A percentile compares a stretch with the other conserved stretches of the same genome.
Evolutionary conservation across 768 basidiomycete species (phyloP).

Genomic region (Mycena haematopus): DNA sequence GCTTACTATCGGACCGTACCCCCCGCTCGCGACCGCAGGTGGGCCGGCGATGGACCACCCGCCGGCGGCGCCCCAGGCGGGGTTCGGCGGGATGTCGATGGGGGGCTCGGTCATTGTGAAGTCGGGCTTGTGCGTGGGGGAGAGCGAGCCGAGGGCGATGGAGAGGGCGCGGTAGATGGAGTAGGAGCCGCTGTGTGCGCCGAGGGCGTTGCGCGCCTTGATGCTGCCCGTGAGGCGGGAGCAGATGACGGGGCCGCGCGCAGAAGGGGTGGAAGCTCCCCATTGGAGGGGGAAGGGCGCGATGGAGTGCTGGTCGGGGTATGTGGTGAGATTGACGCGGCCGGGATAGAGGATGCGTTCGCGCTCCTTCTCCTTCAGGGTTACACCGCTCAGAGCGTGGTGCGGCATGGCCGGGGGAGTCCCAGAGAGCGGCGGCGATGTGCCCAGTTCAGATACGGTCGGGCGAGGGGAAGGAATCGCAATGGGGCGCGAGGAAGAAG

Average conservation of each 20-base stretch:
- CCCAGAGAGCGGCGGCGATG: conserved; percentile 11
- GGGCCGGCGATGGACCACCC: conserved; percentile 45
- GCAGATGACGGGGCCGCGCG: conserved; percentile 88
- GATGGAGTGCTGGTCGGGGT: conserved; percentile 94
- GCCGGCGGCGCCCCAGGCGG: conserved; percentile 59
- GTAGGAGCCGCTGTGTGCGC: conserved; percentile 93
- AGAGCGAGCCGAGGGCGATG: conserved; percentile 87
- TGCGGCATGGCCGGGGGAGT: conserved; percentile 32
- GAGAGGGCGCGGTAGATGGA: conserved; percentile 93
- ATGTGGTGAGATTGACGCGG: conserved; percentile 85
- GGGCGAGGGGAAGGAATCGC: conserved; percentile 17
- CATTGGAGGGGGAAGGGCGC: conserved; percentile 79
- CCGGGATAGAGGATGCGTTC: conserved; percentile 83
- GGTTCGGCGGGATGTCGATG: conserved; percentile 76
- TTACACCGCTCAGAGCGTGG: conserved; percentile 27
- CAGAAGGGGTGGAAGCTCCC: conserved; percentile 70
- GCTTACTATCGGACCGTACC: conserved; percentile 65
- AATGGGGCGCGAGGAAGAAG: conserved; percentile 17
- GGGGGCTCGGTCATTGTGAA: conserved; percentile 87
- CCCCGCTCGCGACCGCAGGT: conserved; percentile 35
- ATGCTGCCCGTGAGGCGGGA: conserved; percentile 84
- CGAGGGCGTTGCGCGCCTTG: conserved; percentile 92
- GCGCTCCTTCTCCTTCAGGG: conserved; percentile 61
- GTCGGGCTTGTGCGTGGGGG: conserved; percentile 82
- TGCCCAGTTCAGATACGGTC: conserved; percentile 10